Conservation (phyloP, 352 stramenopile genomes). For the Phytophthora palmivora region DNA sequence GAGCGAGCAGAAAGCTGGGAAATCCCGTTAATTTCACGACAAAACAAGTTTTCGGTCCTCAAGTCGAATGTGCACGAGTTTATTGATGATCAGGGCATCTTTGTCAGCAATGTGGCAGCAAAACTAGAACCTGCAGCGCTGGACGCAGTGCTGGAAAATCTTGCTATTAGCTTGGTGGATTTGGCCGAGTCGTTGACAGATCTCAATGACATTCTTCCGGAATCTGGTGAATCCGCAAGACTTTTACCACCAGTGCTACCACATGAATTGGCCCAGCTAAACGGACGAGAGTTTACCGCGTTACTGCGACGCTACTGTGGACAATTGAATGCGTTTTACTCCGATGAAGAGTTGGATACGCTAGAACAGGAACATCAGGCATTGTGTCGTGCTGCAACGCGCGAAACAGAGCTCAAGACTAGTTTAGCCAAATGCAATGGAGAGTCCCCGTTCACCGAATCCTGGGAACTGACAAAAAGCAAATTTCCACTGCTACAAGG, state of each 20-base stretch:
- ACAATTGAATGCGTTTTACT: conserved; percentile 17
- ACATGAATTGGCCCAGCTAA: conserved; percentile 46
- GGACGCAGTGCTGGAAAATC: conserved; percentile 34
- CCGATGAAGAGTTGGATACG: conserved; percentile 23
- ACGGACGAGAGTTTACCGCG: conserved; percentile 41
- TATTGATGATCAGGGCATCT: conserved; percentile 42
- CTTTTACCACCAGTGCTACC: conserved; percentile 37
- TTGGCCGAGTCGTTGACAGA: conserved; percentile 42
- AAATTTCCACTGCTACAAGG: conserved; percentile 47
- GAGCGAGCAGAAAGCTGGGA: conserved; percentile 5
- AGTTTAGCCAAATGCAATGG: conserved; percentile 12
- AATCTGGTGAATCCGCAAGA: conserved; percentile 2
- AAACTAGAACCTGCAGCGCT: conserved; percentile 30
- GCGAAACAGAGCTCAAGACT: conserved; percentile 8
- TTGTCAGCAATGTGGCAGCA: conserved; percentile 31
- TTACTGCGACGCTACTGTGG: conserved; percentile 31
- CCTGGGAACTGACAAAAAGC: conserved; percentile 35
- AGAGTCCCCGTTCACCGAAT: conserved; percentile 36
- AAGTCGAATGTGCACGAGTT: conserved; percentile 36
- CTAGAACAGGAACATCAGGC: conserved; percentile 26
- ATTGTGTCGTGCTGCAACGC: conserved; percentile 5
- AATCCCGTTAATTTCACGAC: conserved; percentile 15
- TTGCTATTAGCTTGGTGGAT: conserved; percentile 31
- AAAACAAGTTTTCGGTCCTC: conserved; percentile 32
- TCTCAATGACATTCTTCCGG: conserved; percentile 18